Evolutionary conservation across 2,329 filamentous ascomycete species (phyloP).

Genomic region (Talaromyces marneffei): DNA sequence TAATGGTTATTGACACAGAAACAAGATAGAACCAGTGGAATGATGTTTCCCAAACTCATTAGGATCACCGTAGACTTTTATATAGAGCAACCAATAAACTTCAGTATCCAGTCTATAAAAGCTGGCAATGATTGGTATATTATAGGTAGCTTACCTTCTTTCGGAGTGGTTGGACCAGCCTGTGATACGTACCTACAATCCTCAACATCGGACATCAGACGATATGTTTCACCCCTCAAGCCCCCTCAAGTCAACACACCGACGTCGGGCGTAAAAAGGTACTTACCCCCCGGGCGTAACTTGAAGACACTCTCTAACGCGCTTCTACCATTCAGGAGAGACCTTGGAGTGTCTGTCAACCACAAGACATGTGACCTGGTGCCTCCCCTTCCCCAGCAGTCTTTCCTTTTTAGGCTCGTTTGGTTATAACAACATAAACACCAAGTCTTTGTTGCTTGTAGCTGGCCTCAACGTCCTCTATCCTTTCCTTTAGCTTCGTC

Average conservation of each 20-base stretch:
- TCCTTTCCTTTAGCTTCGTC: background rate
- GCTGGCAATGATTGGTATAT: no score
- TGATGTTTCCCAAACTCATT: background rate
- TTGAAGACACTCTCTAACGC: background rate
- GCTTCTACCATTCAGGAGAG: background rate
- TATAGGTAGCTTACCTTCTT: background rate
- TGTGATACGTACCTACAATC: background rate
- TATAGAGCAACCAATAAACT: background rate
- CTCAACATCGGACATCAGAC: background rate
- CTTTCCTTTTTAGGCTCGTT: background rate
- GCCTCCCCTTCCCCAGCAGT: background rate
- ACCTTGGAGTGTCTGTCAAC: background rate
- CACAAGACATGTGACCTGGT: background rate
- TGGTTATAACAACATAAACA: background rate
- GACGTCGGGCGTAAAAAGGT: background rate
- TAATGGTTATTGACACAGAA: background rate
- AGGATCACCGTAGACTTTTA: background rate
- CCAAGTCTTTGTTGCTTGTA: background rate
- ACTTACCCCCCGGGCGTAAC: background rate
- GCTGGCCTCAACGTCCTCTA: background rate
- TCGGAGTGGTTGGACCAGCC: background rate
- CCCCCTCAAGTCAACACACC: background rate
- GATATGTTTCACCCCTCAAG: background rate
- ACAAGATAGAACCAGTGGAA: no score
- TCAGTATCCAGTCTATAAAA: background rate